Conservation (phyloP, 2,329 filamentous ascomycete genomes). For the Epichloe coenophiala region DNA sequence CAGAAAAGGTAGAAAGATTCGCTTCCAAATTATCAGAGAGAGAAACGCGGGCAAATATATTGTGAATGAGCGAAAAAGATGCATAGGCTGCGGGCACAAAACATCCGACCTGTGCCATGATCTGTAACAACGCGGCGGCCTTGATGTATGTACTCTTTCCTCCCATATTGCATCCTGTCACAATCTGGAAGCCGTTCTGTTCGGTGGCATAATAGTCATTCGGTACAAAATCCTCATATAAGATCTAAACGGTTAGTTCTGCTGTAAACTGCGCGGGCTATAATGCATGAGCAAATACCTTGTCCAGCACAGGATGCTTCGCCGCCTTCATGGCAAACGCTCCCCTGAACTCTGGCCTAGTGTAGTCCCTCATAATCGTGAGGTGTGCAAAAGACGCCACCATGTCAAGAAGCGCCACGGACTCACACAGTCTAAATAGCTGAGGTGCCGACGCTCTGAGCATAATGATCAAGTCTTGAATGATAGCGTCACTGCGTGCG, state of each 20-base stretch:
- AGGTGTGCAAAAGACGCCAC: conserved; percentile 63
- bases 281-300: conserved; percentile 22
- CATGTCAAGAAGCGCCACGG: conserved; percentile 80
- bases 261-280: conserved; percentile 4
- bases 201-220: conserved; percentile 82
- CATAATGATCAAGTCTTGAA: conserved; percentile 58
- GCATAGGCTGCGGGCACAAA: conserved; percentile 84
- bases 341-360: conserved; percentile 54
- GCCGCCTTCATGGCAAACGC: conserved; percentile 61
- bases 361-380: conserved; percentile 45
- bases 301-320: conserved; percentile 68
- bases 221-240: conserved; percentile 58
- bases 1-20: conserved; percentile 84
- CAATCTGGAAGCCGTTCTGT: conserved; percentile 75
- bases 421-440: conserved; percentile 76
- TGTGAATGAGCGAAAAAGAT: conserved; percentile 64
- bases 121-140: conserved; percentile 65
- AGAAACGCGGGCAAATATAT: conserved; percentile 77
- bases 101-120: conserved; percentile 89
- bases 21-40: conserved; percentile 79
- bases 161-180: conserved; percentile 97
- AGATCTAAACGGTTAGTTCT: conserved; percentile 28
- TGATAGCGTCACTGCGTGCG: conserved; percentile 63
- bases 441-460: conserved; percentile 57
- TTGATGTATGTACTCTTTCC: conserved; percentile 94